Base-by-base conservation (phyloP, 1,139 yeast species). In the Williopsis jadinii region DNA sequence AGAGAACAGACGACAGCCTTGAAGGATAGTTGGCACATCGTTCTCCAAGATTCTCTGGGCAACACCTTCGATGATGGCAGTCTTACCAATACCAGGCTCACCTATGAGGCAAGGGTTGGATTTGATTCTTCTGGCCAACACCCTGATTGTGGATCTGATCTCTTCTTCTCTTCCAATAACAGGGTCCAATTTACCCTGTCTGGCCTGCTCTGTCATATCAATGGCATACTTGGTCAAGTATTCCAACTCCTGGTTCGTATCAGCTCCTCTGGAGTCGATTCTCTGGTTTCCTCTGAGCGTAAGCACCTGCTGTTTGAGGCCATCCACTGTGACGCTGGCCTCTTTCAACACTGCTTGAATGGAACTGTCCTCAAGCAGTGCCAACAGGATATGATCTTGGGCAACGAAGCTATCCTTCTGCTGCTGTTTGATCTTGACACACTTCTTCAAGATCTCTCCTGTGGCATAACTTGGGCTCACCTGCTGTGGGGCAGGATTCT, bases 11-110 rank as follows among this genome's bases (percentile, higher is more conserved):
- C 83, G 77, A 49, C 95, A 79, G 48, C 80, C 80, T 41, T 86
- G 83, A 54, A 92, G 72, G 47, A 90, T 84, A 37, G 80, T 77
- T 35, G 98, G 98, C 13, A 94, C 95, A 64, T 92, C 99, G 45
- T 86, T 87, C 58, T 92, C 97, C 47, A 92, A 81, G 50, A 92
- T 88, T 67, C 98, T 77, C 66, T 92, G 97, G 12, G 98, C 97
- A 44, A 92, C 97, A 53, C 98, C 98, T 69, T 92, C 99, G 39
- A 90, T 95, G 55, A 92, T 90, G 15, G 95, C 85, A 32, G 98
- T 94, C 67, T 92, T 92, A 72, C 99, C 99, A 41, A 92, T 97
- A 77, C 99, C 99, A 30, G 98, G 96, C 58, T 92, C 97, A 72
- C 99, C 99, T 57, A 92, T 87, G 51, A 92, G 70, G 52, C 95